These are phyloP conservation scores for Gnetum montanum DNA, from an alignment of 75 land plant species.

Conservation along the genomic window DNA sequence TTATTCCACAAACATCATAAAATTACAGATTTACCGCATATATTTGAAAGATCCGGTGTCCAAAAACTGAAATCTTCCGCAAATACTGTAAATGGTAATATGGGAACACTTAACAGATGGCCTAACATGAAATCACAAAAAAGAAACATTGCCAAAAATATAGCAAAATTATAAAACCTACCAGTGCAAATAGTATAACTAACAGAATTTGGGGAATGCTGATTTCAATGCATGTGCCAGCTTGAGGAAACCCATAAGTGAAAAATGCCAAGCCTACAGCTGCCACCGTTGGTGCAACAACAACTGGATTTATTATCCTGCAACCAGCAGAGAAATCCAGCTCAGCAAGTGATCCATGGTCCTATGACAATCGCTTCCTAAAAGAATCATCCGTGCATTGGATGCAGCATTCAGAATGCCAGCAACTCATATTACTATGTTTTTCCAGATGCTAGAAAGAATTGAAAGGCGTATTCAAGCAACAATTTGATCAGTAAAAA, in stretches of 20 bases:
- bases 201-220: conserved; percentile 68
- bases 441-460: too few relatives aligned
- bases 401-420: too few relatives aligned
- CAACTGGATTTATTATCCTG: conserved; percentile 90
- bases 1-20: too few relatives aligned
- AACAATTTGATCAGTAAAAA: too few relatives aligned
- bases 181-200: conserved; percentile 72
- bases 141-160: too few relatives aligned
- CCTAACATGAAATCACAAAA: not conserved
- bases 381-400: too few relatives aligned
- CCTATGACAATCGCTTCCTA: too few relatives aligned
- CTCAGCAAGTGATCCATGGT: too few relatives aligned
- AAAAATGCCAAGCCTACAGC: conserved; percentile 91
- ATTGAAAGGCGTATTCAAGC: too few relatives aligned
- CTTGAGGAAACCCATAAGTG: conserved; percentile 89
- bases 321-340: conserved; percentile 37
- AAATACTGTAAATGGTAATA: conserved; percentile 61
- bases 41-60: conserved; percentile 83
- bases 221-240: conserved; percentile 78
- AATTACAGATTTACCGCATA: conserved; percentile 93
- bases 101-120: not conserved
- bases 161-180: conserved; percentile 12
- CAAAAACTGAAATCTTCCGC: conserved; percentile 80
- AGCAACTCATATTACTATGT: too few relatives aligned
- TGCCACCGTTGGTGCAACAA: conserved; percentile 95